Evolutionary conservation across 2,329 filamentous ascomycete genomes (phyloP).

Genomic region (Coccinonectria pachysandricola): DNA sequence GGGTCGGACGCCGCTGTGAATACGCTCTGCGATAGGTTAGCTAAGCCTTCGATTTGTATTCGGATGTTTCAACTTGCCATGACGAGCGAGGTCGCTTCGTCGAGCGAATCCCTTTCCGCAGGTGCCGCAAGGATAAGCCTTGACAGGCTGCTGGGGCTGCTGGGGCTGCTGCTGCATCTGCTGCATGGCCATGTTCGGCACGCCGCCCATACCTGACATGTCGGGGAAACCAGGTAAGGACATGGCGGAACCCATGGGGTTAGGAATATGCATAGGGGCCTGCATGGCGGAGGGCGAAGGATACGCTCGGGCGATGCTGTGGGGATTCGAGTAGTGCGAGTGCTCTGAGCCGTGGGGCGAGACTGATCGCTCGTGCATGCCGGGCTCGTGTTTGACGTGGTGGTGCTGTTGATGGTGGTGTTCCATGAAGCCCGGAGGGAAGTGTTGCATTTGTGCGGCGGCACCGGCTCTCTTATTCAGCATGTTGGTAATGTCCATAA

Average conservation of each 20-base stretch:
- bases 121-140: conserved; percentile 81
- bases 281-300: conserved; percentile 45
- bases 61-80: conserved; percentile 82
- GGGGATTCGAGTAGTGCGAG: conserved; percentile 43
- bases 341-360: conserved; percentile 52
- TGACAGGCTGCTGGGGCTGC: conserved; percentile 30
- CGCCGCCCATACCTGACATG: conserved; percentile 31
- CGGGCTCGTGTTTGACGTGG: conserved; percentile 26
- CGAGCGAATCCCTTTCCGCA: conserved; percentile 89
- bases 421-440: conserved; percentile 22
- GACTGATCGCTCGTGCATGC: conserved; percentile 43
- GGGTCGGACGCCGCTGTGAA: conserved; percentile 82
- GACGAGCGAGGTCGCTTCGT: conserved; percentile 84
- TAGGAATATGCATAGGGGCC: conserved; percentile 35
- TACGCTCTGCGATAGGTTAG: too few relatives aligned
- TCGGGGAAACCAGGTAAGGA: conserved; percentile 32
- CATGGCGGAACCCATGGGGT: conserved; percentile 31
- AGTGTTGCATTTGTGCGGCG: conserved; percentile 26
- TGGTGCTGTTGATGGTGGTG: conserved; percentile 22
- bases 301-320: conserved; percentile 39
- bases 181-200: conserved; percentile 31
- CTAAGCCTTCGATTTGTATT: too few relatives aligned
- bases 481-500: conserved; percentile 44
- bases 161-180: conserved; percentile 23
- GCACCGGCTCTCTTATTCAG: conserved; percentile 39